Conservation (phyloP, 176 grass and related monocot genomes). For the Musa beccarii region DNA sequence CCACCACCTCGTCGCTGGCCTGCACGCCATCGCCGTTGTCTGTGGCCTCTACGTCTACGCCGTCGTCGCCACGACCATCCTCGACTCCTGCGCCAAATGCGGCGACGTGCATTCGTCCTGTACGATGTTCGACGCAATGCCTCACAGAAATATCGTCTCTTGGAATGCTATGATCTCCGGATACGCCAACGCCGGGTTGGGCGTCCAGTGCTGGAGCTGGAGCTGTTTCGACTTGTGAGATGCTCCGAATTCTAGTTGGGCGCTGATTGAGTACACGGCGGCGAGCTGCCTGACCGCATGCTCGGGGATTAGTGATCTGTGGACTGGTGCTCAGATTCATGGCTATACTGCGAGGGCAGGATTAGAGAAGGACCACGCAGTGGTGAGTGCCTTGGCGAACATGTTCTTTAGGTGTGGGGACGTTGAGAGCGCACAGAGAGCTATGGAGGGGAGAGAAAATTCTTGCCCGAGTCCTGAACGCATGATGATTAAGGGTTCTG, state of each 20-base stretch:
- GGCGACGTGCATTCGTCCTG: background rate
- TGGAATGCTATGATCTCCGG: constrained; percentile 12
- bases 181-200: constrained; percentile 2
- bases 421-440: background rate
- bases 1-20: background rate
- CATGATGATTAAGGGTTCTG: constrained; percentile 17
- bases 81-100: constrained; percentile 11
- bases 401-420: constrained; percentile 13
- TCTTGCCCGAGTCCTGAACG: background rate
- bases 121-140: constrained; percentile 11
- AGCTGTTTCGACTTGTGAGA: background rate
- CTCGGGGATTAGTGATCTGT: background rate
- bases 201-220: background rate
- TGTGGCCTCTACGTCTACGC: background rate
- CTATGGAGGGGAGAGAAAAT: background rate
- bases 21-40: background rate
- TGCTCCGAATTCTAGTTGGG: background rate
- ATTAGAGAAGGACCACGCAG: background rate
- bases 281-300: constrained; percentile 5
- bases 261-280: background rate
- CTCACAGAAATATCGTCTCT: background rate
- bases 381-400: background rate
- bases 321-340: constrained; percentile 12
- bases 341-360: background rate
- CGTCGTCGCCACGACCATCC: constrained; percentile 15